Percentiles rank a stretch among this genome's conserved stretches.
These are phyloP conservation scores for Hansfordia pulvinata DNA, from an alignment of 2,329 filamentous ascomycete genomes.

Conservation along the genomic window DNA sequence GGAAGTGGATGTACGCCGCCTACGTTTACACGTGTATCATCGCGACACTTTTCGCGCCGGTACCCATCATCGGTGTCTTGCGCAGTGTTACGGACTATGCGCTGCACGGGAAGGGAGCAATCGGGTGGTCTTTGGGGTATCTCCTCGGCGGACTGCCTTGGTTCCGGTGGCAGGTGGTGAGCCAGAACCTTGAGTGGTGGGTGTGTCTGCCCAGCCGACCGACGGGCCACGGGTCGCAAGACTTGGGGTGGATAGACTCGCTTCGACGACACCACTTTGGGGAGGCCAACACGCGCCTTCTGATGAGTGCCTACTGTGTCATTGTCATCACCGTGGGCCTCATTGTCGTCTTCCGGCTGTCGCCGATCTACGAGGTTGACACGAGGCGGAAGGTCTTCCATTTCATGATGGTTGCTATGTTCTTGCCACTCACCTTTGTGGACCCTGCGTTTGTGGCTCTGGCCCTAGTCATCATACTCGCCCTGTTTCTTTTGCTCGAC, in stretches of 20 bases:
- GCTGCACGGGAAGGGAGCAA: slow-evolving; percentile 60
- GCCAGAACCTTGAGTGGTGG: slow-evolving; percentile 59
- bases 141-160: slow-evolving; percentile 64
- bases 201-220: slow-evolving; percentile 49
- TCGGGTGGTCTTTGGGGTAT: slow-evolving; percentile 89
- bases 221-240: slow-evolving; percentile 22
- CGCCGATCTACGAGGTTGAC: slow-evolving; percentile 75
- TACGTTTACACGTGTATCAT: slow-evolving; percentile 63
- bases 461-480: slow-evolving; percentile 65
- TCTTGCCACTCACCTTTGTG: slow-evolving; percentile 73
- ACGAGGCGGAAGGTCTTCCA: slow-evolving; percentile 95
- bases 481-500: slow-evolving; percentile 79
- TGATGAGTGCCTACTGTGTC: slow-evolving; percentile 63
- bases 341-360: slow-evolving; percentile 59
- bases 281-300: slow-evolving; percentile 67
- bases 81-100: slow-evolving; percentile 54
- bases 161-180: slow-evolving; percentile 60
- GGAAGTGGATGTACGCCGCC: slow-evolving; percentile 73
- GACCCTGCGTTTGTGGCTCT: slow-evolving; percentile 76
- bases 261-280: slow-evolving; percentile 54
- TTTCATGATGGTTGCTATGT: slow-evolving; percentile 95
- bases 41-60: slow-evolving; percentile 45
- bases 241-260: slow-evolving; percentile 48
- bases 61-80: slow-evolving; percentile 44
- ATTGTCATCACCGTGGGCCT: slow-evolving; percentile 58